Base-by-base conservation (phyloP, 1,284 basidiomycete genomes). In the Albatrellus sp. region DNA sequence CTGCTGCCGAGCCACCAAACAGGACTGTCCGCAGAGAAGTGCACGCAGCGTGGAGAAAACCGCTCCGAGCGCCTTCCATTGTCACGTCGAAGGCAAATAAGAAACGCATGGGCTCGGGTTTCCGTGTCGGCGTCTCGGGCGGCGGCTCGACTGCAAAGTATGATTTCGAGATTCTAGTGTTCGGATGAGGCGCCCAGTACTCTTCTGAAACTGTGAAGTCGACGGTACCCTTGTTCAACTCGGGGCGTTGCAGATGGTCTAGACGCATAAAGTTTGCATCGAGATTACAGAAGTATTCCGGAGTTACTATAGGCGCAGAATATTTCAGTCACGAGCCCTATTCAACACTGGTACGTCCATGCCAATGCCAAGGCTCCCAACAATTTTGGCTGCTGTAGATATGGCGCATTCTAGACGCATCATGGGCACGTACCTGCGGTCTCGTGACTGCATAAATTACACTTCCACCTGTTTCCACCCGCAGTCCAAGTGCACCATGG, bases 1-100 rank as follows among this genome's bases (percentile, higher is more conserved):
- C 69, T 20, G 61, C 56, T n/a, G 56, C 55, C 35, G 58, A 61
- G 19, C 64, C 66, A n/a, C 80, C 84, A 52, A 82, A 97, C 1
- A 98, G 62, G 14, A 81, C 63, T 29, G 72, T 69, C 20, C 73
- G 67, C 28, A 98, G 71, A 2, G 73, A 69, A 37, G 71, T 66
- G 56, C 89, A 90, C 2, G 81, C 76, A 14, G 78, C 69, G 37
- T 67, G 62, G n/a, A 96, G 65, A 47, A 93, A 77, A 0, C 90
- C 91, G 2, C 80, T 78, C 36, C 73, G 68, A 0, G 83, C 69
- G 8, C 89, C 75, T 30, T 81, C 79, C 49, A 68, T 66, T 19
- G 88, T 88, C 35, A 96, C 82, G 55, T 99, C 96, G 47, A 98
- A 72, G 0, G 80, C 81, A 54, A 98, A 96, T n/a, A 98, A 64